Conservation (phyloP, 176 grass and related monocot genomes). For the Echinochloa phyllopogon region DNA sequence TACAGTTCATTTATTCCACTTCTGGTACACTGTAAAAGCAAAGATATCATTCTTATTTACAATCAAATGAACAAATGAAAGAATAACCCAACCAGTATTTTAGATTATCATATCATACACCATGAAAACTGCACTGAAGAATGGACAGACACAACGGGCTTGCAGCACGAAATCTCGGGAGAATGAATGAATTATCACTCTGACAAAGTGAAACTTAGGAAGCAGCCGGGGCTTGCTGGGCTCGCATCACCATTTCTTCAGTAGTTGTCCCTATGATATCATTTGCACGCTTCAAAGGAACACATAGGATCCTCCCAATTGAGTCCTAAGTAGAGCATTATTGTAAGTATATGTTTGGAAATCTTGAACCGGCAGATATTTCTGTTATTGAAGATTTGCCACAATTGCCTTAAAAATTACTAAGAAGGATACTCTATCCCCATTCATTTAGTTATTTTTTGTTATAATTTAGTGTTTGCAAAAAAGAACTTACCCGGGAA, state of each 20-base stretch:
- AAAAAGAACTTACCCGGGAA: conserved; percentile 69
- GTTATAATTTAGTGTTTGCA: not conserved
- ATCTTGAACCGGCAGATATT: not conserved
- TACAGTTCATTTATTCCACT: not conserved
- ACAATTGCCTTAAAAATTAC: not conserved
- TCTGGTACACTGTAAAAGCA: not conserved
- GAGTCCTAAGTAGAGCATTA: conserved; percentile 63
- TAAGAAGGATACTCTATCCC: not conserved
- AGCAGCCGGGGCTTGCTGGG: conserved; percentile 45
- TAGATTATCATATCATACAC: not conserved
- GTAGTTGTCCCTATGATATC: conserved; percentile 94
- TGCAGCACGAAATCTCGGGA: not conserved
- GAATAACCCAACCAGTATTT: not conserved
- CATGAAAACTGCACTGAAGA: not conserved
- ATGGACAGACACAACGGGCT: not conserved
- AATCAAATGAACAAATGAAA: conserved; percentile 34
- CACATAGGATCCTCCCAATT: conserved; percentile 62
- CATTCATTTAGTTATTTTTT: not conserved
- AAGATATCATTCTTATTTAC: not conserved
- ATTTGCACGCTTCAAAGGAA: conserved; percentile 79
- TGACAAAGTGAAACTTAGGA: conserved; percentile 18
- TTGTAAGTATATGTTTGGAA: not conserved
- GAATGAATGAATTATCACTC: not conserved
- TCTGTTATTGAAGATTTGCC: not conserved
- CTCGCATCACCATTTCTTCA: conserved; percentile 82